Conservation (phyloP, 169 alveolate species). For the Eimeria praecox region DNA sequence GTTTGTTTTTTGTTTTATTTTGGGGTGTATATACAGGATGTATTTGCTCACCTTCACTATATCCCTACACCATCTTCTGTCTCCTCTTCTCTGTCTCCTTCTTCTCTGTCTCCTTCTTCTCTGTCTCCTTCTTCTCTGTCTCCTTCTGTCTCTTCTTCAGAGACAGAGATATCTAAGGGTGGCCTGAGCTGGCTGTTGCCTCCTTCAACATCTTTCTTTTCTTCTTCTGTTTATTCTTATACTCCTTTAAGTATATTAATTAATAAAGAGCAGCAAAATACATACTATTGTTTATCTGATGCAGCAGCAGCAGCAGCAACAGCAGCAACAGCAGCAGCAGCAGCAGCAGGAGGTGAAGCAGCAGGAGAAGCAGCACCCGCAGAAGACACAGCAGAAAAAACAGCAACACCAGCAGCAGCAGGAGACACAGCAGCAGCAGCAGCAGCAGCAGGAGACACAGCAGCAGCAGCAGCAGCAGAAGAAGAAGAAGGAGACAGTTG, state of each 20-base stretch:
- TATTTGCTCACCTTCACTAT: not conserved
- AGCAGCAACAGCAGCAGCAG: not conserved
- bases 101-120: not conserved
- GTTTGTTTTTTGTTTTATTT: not conserved
- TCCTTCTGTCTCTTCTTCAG: not conserved
- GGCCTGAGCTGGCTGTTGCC: not conserved
- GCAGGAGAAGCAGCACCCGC: not conserved
- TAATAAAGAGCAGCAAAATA: not conserved
- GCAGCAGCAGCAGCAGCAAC: not conserved
- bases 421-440: not conserved
- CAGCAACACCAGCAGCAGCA: not conserved
- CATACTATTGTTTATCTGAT: not conserved
- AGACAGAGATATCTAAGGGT: not conserved
- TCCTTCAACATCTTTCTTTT: not conserved
- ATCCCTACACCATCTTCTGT: not conserved
- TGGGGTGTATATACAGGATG: not conserved
- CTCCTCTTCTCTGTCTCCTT: not conserved
- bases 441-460: not conserved
- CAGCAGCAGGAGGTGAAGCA: not conserved
- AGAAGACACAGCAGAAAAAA: not conserved
- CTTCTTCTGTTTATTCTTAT: not conserved
- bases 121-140: conserved; percentile 8
- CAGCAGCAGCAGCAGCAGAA: conserved; percentile 13
- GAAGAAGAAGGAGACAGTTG: not conserved
- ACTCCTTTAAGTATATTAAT: not conserved